These are phyloP conservation scores for Wickerhamomyces rabaulensis DNA, from an alignment of 805 yeast genomes.

Conservation along the genomic window DNA sequence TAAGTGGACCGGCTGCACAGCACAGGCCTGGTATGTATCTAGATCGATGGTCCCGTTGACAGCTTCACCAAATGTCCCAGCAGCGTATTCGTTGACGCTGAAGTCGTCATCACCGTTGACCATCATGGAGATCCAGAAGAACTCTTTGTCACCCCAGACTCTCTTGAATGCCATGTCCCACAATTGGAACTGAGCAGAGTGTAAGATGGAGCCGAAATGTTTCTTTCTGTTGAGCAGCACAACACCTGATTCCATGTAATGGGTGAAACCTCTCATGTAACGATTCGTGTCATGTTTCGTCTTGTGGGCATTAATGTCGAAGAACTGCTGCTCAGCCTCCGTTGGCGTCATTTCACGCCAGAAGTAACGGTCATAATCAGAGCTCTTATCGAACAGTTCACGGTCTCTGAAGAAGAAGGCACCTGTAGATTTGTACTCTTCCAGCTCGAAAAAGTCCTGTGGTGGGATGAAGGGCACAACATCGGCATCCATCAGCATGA, in stretches of 20 bases:
- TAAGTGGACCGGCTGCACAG: constrained; percentile 56
- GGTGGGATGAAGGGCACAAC: constrained; percentile 38
- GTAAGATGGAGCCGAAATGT: constrained; percentile 21
- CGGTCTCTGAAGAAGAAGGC: constrained; percentile 43
- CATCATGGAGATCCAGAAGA: constrained; percentile 30
- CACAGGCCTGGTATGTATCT: constrained; percentile 34
- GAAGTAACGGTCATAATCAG: neutral
- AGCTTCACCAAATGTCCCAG: constrained; percentile 14
- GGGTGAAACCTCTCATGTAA: constrained; percentile 14
- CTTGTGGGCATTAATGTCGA: constrained; percentile 2
- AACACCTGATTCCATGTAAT: constrained; percentile 28
- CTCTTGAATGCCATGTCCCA: constrained; percentile 17
- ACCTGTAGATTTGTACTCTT: constrained; percentile 29
- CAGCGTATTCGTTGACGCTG: constrained; percentile 9
- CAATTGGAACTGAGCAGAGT: constrained; percentile 16
- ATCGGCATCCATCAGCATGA: constrained; percentile 50
- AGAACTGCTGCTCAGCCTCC: constrained; percentile 1
- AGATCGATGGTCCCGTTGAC: constrained; percentile 1
- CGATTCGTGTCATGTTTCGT: neutral
- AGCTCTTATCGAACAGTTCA: constrained; percentile 6
- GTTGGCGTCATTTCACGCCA: constrained; percentile 7
- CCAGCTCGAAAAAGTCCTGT: constrained; percentile 28
- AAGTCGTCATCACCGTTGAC: constrained; percentile 14
- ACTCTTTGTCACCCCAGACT: constrained; percentile 34
- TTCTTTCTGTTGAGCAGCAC: constrained; percentile 16